Base-by-base conservation (phyloP, 2,329 filamentous ascomycete genomes). In the Xylariaceae sp. region DNA sequence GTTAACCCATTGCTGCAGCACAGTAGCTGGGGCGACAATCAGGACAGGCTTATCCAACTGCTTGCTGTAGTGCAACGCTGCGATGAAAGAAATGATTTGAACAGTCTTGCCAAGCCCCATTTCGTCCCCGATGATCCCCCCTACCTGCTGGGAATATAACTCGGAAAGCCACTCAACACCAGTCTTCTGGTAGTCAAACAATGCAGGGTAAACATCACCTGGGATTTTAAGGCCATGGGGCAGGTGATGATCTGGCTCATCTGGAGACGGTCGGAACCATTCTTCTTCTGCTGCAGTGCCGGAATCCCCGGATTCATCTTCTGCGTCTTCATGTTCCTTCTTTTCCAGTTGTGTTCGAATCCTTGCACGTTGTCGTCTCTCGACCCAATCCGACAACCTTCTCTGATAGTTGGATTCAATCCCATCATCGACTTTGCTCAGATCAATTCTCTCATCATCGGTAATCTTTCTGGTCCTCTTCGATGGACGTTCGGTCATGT, bases 21-120 rank as follows among this genome's bases (percentile, higher is more conserved):
- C 87, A 0, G 94, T 99, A 3, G 92, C 92, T 2, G 94, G 94
- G 44, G 90, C 91, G 4, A 99, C 90, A 7, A 99, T 81, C 52
- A 99, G 89, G 39, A 95, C 84, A 0, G 94, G 94, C 52, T 89
- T 89, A 18, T 80, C 81, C 18, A 97, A 79, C 62, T 85, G 88
- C 58, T 86, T 88, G 69, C 90, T 97, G 68, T 96, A 91, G 66
- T 99, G 94, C 9, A 99, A 73, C 2, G 90, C 89, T 2, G 94
- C 91, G 43, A 99, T 75, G 60, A 95, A 95, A 0, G 90, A 85
- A 44, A 84, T 83, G 27, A 81, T 62, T 60, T 83, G 81, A 1
- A 83, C 79, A 54, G 94, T 99, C 71, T 99, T 99, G 4, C 94
- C 94, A n/a, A 99, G 73, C 1, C 95, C 94, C 94, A 99, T 99